Percentiles rank a stretch among this genome's conserved stretches.
Evolutionary conservation across 495 filamentous ascomycete species (phyloP).

Genomic region (Rusavskia elegans): DNA sequence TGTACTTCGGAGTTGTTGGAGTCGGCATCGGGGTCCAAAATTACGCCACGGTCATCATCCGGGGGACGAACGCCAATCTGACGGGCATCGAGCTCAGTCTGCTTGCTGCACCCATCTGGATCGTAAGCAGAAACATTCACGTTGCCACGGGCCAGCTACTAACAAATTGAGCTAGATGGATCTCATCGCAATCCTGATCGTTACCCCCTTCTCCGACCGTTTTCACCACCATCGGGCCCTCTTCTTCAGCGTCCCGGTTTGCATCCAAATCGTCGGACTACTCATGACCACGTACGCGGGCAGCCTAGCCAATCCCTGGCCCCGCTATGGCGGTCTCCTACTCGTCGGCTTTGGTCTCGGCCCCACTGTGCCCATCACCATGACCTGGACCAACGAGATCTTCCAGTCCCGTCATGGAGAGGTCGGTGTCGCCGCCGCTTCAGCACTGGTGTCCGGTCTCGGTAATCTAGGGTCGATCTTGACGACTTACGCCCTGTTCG

Average conservation of each 20-base stretch:
- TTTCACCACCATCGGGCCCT: slow-evolving; percentile 72
- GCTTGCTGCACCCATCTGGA: slow-evolving; percentile 81
- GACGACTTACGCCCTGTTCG: slow-evolving; percentile 80
- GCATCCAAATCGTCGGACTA: slow-evolving; percentile 70
- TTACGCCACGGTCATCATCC: slow-evolving; percentile 76
- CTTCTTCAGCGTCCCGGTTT: slow-evolving; percentile 61
- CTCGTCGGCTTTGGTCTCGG: slow-evolving; percentile 85
- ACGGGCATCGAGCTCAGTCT: slow-evolving; percentile 64
- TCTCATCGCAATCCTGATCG: slow-evolving; percentile 69
- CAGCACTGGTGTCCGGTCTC: slow-evolving; percentile 69
- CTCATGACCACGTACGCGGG: slow-evolving; percentile 64
- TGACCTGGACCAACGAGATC: slow-evolving; percentile 85
- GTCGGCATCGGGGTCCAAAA: slow-evolving; percentile 80
- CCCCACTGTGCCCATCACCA: slow-evolving; percentile 80
- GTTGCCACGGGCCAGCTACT: background rate
- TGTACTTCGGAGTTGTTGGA: slow-evolving; percentile 92
- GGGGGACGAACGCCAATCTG: slow-evolving; percentile 53
- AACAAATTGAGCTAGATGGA: slow-evolving; percentile 42
- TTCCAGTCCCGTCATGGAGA: slow-evolving; percentile 83
- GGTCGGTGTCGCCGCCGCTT: slow-evolving; percentile 80
- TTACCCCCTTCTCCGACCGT: slow-evolving; percentile 73
- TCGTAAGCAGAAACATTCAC: slow-evolving; percentile 34
- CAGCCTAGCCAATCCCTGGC: slow-evolving; percentile 51
- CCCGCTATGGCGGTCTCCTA: slow-evolving; percentile 73
- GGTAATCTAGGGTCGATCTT: slow-evolving; percentile 74